A percentile compares a stretch with the other conserved stretches of the same genome.
These are phyloP conservation scores for Endocarpon pusillum DNA, from an alignment of 495 filamentous ascomycete genomes.

Conservation along the genomic window DNA sequence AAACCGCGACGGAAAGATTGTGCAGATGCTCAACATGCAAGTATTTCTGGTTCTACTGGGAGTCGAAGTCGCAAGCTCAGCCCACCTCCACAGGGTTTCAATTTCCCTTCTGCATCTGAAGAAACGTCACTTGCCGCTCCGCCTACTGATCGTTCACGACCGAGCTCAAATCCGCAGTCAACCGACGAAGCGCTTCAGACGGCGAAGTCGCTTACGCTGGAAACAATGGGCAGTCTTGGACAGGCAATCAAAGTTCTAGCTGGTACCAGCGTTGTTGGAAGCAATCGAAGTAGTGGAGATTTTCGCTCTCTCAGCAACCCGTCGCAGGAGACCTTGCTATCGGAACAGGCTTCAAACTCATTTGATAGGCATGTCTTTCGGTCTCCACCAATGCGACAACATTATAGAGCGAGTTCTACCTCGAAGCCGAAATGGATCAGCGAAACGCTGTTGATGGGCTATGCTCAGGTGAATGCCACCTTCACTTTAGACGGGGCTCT, in stretches of 20 bases:
- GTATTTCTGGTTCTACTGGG: neutral
- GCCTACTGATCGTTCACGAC: neutral
- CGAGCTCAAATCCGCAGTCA: conserved; percentile 1
- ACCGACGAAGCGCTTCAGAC: neutral
- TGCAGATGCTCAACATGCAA: neutral
- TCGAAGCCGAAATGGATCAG: conserved; percentile 29
- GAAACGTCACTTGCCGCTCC: conserved; percentile 8
- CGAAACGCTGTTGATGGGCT: conserved; percentile 93
- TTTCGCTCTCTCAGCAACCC: conserved; percentile 90
- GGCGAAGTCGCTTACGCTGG: neutral
- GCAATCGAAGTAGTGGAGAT: conserved; percentile 74
- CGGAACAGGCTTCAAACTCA: conserved; percentile 66
- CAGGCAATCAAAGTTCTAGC: conserved; percentile 5
- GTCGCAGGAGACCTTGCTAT: conserved; percentile 81
- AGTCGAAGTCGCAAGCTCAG: neutral
- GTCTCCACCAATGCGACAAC: conserved; percentile 40
- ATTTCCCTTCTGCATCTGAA: conserved; percentile 10
- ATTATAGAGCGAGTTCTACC: conserved; percentile 36
- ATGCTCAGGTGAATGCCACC: conserved; percentile 82
- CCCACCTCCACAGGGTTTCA: conserved; percentile 8
- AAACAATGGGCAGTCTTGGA: neutral
- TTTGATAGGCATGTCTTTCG: conserved; percentile 27
- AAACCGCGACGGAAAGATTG: neutral
- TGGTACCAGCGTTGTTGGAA: conserved; percentile 24
- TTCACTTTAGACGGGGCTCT: conserved; percentile 86